Percentiles rank a stretch among this genome's conserved stretches.
Evolutionary conservation across 164 flowering plant genomes (phyloP).

Genomic region (Stephania yunnanensis): DNA sequence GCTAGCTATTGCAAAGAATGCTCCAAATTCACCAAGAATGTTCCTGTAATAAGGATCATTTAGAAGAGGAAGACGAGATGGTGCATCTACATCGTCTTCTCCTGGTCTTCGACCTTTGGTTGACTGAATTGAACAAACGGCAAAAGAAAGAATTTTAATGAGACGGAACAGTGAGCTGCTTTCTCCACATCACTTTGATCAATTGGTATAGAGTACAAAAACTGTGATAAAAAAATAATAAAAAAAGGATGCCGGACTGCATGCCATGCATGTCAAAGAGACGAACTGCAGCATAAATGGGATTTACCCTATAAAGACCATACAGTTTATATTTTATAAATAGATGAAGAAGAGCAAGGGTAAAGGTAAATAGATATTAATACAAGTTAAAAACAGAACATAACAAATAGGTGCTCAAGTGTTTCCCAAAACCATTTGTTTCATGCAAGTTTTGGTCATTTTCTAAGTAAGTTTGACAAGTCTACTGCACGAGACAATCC

Average conservation of each 20-base stretch:
- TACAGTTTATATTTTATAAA: background rate
- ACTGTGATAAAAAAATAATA: background rate
- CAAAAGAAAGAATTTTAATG: background rate
- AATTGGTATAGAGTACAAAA: background rate
- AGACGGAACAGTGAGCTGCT: background rate
- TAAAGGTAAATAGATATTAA: background rate
- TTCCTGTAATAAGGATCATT: conserved; percentile 72
- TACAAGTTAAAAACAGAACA: background rate
- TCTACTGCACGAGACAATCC: background rate
- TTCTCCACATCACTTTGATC: background rate
- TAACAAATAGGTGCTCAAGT: background rate
- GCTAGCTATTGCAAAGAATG: conserved; percentile 83
- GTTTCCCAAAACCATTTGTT: background rate
- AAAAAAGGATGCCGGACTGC: background rate
- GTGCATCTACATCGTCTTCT: conserved; percentile 84
- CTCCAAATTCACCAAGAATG: conserved; percentile 76
- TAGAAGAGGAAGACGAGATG: conserved; percentile 82
- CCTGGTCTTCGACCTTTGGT: conserved; percentile 81
- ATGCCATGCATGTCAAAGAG: background rate
- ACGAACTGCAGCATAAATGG: background rate
- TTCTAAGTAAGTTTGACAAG: background rate
- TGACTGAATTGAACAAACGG: conserved; percentile 41
- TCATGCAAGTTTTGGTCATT: background rate
- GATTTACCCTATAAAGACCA: background rate
- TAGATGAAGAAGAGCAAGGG: background rate